Conservation (phyloP, 2,329 filamentous ascomycete species). For the Paracoccidioides brasiliensis region DNA sequence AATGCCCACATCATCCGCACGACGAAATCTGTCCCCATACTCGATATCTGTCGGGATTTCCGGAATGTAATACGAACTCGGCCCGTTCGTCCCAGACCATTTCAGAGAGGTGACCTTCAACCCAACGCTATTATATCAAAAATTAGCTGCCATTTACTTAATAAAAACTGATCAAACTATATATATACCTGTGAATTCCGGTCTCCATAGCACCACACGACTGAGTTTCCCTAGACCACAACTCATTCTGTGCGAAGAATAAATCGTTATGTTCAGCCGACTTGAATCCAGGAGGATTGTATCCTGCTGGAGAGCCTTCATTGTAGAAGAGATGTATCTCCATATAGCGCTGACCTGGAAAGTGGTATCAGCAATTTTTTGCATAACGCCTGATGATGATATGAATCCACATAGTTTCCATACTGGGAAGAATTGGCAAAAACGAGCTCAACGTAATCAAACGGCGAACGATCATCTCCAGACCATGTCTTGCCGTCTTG, state of each 20-base stretch:
- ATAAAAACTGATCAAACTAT: neutral
- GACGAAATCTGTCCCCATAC: constrained; percentile 16
- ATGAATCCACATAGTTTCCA: neutral
- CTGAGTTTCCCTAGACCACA: constrained; percentile 26
- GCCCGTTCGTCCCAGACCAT: constrained; percentile 17
- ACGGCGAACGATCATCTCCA: constrained; percentile 32
- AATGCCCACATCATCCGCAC: constrained; percentile 19
- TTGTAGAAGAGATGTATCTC: constrained; percentile 35
- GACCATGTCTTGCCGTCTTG: constrained; percentile 27
- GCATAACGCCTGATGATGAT: too few species aligned
- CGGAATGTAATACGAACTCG: constrained; percentile 14
- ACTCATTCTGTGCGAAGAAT: constrained; percentile 24
- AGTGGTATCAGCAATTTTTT: constrained; percentile 2
- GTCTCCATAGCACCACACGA: constrained; percentile 23
- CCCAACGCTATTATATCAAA: constrained; percentile 17
- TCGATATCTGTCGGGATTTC: constrained; percentile 20
- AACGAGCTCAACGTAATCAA: constrained; percentile 27
- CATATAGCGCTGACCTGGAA: constrained; percentile 27
- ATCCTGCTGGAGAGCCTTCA: constrained; percentile 25
- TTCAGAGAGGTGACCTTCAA: constrained; percentile 24
- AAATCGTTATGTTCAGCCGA: constrained; percentile 18
- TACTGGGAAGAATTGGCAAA: constrained; percentile 33
- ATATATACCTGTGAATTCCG: constrained; percentile 28
- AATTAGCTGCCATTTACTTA: constrained; percentile 7
- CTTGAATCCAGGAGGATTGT: constrained; percentile 32